Evolutionary conservation across 345 rosid genomes (phyloP).

Genomic region (Aurinia saxatilis): DNA sequence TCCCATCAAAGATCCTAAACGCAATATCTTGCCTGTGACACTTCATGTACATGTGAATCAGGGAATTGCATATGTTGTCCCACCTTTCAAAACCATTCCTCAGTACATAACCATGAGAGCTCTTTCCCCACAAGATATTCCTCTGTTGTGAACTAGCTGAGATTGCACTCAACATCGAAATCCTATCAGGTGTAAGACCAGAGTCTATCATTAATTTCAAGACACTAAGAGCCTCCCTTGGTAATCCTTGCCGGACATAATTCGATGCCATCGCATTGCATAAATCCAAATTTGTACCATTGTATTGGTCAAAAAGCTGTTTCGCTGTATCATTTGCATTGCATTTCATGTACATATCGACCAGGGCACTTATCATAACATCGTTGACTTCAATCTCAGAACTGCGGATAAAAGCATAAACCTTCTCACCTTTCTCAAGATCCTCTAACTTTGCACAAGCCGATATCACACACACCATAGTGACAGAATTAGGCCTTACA

Average conservation of each 20-base stretch:
- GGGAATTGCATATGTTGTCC: constrained; percentile 45
- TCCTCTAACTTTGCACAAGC: constrained; percentile 63
- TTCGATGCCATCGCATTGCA: constrained; percentile 53
- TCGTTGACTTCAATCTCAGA: constrained; percentile 36
- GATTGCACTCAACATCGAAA: constrained; percentile 46
- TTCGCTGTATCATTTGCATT: constrained; percentile 40
- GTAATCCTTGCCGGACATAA: constrained; percentile 42
- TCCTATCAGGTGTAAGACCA: constrained; percentile 46
- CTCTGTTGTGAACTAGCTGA: constrained; percentile 46
- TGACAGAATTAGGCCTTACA: constrained; percentile 42
- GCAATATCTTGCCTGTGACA: constrained; percentile 43
- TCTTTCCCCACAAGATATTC: constrained; percentile 34
- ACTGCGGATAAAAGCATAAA: constrained; percentile 33
- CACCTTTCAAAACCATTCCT: constrained; percentile 48
- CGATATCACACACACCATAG: constrained; percentile 53
- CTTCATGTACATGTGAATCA: constrained; percentile 68
- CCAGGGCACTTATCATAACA: constrained; percentile 50
- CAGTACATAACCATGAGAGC: constrained; percentile 49
- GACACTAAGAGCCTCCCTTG: constrained; percentile 40
- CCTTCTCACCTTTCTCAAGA: constrained; percentile 38
- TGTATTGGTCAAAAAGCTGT: constrained; percentile 40
- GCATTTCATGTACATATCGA: constrained; percentile 72
- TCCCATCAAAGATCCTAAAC: constrained; percentile 33
- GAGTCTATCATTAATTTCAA: constrained; percentile 41
- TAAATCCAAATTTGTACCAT: constrained; percentile 40